Base-by-base conservation (phyloP, 2,329 filamentous ascomycete genomes). In the Cordyceps farinosa region DNA sequence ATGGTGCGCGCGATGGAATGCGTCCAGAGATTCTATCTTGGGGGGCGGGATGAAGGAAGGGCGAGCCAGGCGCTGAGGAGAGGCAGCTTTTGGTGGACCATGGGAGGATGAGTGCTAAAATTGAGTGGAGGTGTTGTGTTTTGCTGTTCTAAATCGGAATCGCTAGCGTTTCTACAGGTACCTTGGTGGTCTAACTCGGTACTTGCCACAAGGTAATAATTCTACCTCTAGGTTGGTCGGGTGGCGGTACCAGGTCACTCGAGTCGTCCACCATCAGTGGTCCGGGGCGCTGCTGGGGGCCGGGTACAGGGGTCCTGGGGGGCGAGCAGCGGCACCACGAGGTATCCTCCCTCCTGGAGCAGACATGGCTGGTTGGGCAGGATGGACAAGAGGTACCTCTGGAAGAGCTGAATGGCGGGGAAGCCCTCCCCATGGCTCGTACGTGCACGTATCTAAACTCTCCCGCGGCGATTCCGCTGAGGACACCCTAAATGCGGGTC, bases 31-130 rank as follows among this genome's bases (percentile, higher is more conserved):
- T 44, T 13, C 22, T 61, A 40, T 45, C 38, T 61, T 54, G 58
- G 13, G 47, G 50, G 15, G 38, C 22, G 44, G 55, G 58, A 54
- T 47, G 50, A 36, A 40, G 34, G 58, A 61, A 60, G 48, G 58
- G 52, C 32, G 52, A 55, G 50, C 47, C 22, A 53, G 7, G 55
- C 29, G 48, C 40, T 52, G 57, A 60, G 57, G 47, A 51, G 32
- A 27, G 45, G 58, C 48, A 30, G 58, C 58, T 61, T 60, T 44
- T 51, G n/a, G 48, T 40, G 57, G 57, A 51, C 47, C 47, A 22
- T 51, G 47, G 42, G 17, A 32, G 22, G 48, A 38, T 7, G 44
- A 27, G 44, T n/a, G 30, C 22, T 47, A 7, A 22, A 22, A 22
- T 5, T 22, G 22, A 34, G 29, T 32, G 45, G 45, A 29, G 45